Conservation (phyloP, 495 filamentous ascomycete genomes). For the Astrocystis sublimbata region DNA sequence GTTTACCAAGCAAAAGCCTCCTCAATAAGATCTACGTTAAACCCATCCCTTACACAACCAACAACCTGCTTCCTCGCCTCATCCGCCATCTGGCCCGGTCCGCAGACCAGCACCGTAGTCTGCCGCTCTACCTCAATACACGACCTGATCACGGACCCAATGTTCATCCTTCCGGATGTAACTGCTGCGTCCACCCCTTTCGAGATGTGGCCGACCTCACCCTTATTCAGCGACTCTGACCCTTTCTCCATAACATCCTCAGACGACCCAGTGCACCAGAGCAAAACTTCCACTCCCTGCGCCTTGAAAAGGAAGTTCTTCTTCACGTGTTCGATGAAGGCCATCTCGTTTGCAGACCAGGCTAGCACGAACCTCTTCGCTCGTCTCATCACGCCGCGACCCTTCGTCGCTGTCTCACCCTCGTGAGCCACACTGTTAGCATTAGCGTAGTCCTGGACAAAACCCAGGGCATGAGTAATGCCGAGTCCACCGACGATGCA, state of each 20-base stretch:
- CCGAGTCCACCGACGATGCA: slow-evolving; percentile 4
- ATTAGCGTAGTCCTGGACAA: slow-evolving; percentile 2
- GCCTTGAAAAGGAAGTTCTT: neutral
- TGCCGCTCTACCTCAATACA: slow-evolving; percentile 1
- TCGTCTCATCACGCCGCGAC: neutral
- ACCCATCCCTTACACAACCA: slow-evolving; percentile 3
- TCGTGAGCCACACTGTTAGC: too few species aligned
- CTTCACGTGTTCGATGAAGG: slow-evolving; percentile 3
- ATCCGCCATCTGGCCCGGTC: slow-evolving; percentile 6
- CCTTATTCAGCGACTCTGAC: too few species aligned
- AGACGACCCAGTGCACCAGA: slow-evolving; percentile 12
- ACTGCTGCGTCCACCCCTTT: neutral
- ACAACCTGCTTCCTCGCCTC: slow-evolving; percentile 8
- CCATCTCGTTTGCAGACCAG: slow-evolving; percentile 3
- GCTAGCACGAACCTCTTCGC: neutral
- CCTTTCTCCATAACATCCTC: too few species aligned
- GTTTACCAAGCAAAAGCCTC: slow-evolving; percentile 7
- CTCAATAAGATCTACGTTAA: neutral
- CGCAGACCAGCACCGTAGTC: slow-evolving; percentile 5
- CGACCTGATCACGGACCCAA: neutral
- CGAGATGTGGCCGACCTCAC: neutral
- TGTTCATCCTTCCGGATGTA: neutral
- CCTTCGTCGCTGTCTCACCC: too few species aligned
- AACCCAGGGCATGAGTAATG: slow-evolving; percentile 7
- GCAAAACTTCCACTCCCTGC: neutral